Evolutionary conservation across 257 asterid genomes (phyloP).

Genomic region (Gardenia jasminoides): DNA sequence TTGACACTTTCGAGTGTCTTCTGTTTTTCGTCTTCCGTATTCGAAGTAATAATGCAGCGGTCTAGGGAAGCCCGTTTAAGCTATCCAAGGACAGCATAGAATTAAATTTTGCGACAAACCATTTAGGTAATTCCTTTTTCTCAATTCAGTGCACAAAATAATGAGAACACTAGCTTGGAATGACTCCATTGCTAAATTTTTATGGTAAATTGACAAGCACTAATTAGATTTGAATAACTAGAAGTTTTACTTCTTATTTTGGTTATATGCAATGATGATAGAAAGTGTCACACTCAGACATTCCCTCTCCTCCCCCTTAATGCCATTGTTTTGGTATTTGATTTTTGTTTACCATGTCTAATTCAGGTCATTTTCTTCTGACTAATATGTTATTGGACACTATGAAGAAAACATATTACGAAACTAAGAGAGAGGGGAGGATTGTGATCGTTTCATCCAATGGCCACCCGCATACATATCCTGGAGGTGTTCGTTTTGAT

Average conservation of each 20-base stretch:
- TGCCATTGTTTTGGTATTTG: background rate
- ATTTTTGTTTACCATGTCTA: conserved; percentile 7
- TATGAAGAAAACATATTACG: conserved; percentile 66
- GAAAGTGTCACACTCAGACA: no score
- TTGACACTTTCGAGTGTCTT: background rate
- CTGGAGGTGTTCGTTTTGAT: conserved; percentile 67
- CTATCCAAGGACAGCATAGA: conserved; percentile 80
- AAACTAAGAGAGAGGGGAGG: conserved; percentile 72
- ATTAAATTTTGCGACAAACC: conserved; percentile 82
- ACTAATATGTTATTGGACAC: conserved; percentile 66
- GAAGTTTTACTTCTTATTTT: no score
- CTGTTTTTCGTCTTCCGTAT: conserved; percentile 12
- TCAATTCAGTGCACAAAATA: background rate
- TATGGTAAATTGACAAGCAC: no score
- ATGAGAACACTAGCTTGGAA: background rate
- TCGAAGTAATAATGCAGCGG: conserved; percentile 86
- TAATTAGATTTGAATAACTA: no score
- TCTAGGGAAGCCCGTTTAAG: conserved; percentile 66
- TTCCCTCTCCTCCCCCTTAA: no score
- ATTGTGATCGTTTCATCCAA: conserved; percentile 78
- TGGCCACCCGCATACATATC: conserved; percentile 55
- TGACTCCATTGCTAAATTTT: no score
- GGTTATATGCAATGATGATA: no score
- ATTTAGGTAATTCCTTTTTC: conserved; percentile 54
- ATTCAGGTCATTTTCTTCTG: conserved; percentile 89